Evolutionary conservation across 2,329 filamentous ascomycete genomes (phyloP), one percentile per base, ranked within the genome.

Genomic region (Aspergillus awamori): DNA sequence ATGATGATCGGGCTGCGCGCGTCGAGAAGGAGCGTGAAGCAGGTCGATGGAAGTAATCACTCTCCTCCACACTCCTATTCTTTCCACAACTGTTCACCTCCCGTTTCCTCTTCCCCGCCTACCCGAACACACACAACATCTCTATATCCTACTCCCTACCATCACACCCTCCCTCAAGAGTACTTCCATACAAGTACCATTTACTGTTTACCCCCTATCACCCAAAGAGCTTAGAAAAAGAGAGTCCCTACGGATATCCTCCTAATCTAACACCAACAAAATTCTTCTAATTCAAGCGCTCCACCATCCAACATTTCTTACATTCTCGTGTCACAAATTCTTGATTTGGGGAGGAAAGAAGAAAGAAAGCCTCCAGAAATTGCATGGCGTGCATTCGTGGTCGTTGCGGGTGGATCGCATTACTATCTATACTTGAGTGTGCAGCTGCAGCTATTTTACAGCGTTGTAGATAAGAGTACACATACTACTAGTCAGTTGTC

Each of bases 11-110:
- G 45, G 72, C 74, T 5, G 65, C 69, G 26, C 70, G 76, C 17
- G 71, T 76, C 11, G 78, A 80, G 62, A 70, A 71, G 36, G 79
- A 81, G 63, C 69, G 77, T 38, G 76, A 78, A 63, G 74, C 74
- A 1, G 68, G 67, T 47, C 65, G 74, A 22, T 76, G 74, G 74
- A 57, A 60, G 26, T 67, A 47, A 57, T 49, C 36, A 11, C 15
- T 28, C 15, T 22, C 38, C 28, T 22, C 8, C 8, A 17, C n/a
- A 33, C 24, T 38, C 20, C 26, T 30, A 20, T 6, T 13, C 30
- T 10, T 22, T 30, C 15, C 22, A 45, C n/a, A 4, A 8, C n/a
- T 6, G 11, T 3, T 33, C 30, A 33, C 11, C 26, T 28, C 30
- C 5, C 6, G 3, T 6, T 36, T 8, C 26, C 24, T 20, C 48